Evolutionary conservation across 2,329 filamentous ascomycete genomes (phyloP).

Genomic region (Berkeleyomyces basicola): DNA sequence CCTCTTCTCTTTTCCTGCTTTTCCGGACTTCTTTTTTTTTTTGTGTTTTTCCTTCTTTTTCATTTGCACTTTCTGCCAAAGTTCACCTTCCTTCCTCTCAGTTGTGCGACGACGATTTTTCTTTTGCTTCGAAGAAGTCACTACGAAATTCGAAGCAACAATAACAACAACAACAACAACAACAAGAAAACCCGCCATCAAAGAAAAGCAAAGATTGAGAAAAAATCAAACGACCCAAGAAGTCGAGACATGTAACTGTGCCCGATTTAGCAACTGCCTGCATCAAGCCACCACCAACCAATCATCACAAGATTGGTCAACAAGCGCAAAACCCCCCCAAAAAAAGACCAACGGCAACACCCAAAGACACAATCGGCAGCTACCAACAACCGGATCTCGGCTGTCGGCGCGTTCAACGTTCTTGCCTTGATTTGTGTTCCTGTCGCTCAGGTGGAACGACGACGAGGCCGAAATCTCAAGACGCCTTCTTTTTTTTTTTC

Average conservation of each 20-base stretch:
- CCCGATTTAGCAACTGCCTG: background rate
- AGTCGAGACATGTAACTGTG: background rate
- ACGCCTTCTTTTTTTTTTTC: background rate
- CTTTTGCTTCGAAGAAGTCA: background rate
- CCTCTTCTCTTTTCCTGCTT: background rate
- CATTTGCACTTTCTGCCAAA: background rate
- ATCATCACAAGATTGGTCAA: background rate
- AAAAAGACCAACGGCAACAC: background rate
- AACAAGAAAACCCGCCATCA: background rate
- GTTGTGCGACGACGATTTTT: no score
- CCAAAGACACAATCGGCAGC: background rate
- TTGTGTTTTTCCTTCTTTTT: background rate
- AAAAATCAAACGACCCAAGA: background rate
- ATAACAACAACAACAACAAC: background rate
- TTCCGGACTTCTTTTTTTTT: background rate
- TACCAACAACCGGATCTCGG: background rate
- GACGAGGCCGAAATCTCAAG: background rate
- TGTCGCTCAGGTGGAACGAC: background rate
- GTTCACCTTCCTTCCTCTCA: no score
- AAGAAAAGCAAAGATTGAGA: no score
- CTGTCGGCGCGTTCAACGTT: background rate
- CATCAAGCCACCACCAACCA: background rate
- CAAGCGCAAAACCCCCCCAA: background rate
- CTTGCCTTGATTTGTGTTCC: background rate
- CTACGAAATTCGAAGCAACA: background rate